Percentiles rank a stretch among this genome's conserved stretches.
phyloP scores from a whole-genome alignment of 2,329 filamentous ascomycete genomes.

The Dactylellina leptospora region DNA sequence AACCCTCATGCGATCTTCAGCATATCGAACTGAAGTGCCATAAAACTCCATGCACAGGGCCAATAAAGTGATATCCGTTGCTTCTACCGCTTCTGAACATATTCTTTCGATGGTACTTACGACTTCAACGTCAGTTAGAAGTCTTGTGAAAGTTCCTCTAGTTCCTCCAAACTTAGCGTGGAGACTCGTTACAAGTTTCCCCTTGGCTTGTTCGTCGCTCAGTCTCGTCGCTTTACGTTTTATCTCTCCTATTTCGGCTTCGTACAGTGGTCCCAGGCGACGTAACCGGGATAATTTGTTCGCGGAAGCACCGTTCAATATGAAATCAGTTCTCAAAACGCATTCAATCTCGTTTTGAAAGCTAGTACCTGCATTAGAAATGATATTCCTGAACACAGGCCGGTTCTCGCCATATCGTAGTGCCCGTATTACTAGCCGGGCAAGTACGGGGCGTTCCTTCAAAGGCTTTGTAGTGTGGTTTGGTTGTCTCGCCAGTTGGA shows the following conservation, averaged over 20 bases:
- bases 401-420: not conserved
- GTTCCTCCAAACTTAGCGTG: not conserved
- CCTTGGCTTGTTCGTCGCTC: not conserved
- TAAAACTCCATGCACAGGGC: slow-evolving; percentile 7
- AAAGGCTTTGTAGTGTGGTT: not conserved
- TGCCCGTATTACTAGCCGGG: not conserved
- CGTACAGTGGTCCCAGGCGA: not conserved
- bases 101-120: not conserved
- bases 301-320: not conserved
- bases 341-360: slow-evolving; percentile 9
- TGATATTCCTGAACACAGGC: not conserved
- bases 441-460: not conserved
- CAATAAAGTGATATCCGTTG: not conserved
- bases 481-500: not conserved
- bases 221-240: not conserved
- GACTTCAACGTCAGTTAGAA: not conserved
- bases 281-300: not conserved
- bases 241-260: not conserved
- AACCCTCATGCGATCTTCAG: slow-evolving; percentile 1
- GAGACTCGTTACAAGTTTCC: not conserved
- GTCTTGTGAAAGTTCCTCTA: too few relatives aligned
- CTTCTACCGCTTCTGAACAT: not conserved
- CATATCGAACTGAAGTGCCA: not conserved
- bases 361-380: not conserved
- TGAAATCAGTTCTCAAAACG: not conserved